phyloP scores from a whole-genome alignment of 208 protist genomes.

The Leishmania major region DNA sequence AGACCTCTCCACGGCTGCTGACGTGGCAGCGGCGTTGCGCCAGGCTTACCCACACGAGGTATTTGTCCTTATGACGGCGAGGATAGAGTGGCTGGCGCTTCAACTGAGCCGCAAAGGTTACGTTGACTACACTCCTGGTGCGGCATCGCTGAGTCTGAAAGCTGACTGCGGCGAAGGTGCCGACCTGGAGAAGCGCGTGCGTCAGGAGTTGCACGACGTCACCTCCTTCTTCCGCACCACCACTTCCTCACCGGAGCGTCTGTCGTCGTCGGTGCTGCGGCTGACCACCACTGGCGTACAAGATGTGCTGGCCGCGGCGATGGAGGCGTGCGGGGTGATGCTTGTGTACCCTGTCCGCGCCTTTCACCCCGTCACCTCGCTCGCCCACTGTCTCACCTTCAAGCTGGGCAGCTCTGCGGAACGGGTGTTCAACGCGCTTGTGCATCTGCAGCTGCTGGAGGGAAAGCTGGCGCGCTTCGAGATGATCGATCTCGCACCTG shows the following conservation, averaged over 20 bases:
- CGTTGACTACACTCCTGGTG: conserved; percentile 69
- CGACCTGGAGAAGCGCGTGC: conserved; percentile 26
- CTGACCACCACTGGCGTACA: conserved; percentile 81
- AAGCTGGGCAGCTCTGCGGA: conserved; percentile 67
- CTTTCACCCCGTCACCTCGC: conserved; percentile 58
- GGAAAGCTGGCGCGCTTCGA: conserved; percentile 91
- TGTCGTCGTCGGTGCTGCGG: not conserved
- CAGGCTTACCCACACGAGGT: conserved; percentile 67
- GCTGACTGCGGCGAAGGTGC: conserved; percentile 14
- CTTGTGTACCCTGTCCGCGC: conserved; percentile 68
- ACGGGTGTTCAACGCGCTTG: conserved; percentile 72
- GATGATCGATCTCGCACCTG: conserved; percentile 38
- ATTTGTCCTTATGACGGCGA: conserved; percentile 80
- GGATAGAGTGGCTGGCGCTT: conserved; percentile 80
- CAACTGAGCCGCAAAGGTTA: conserved; percentile 53
- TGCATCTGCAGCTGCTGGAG: conserved; percentile 55
- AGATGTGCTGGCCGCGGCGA: conserved; percentile 70
- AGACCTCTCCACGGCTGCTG: conserved; percentile 64
- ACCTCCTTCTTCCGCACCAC: conserved; percentile 39
- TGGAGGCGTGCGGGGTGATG: conserved; percentile 53
- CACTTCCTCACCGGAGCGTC: not conserved
- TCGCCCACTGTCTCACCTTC: conserved; percentile 80
- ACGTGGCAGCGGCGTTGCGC: conserved; percentile 46
- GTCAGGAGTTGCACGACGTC: conserved; percentile 34
- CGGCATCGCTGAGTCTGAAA: conserved; percentile 22